Base-by-base conservation (phyloP, 208 protist species). In the Porcisia hertigi region DNA sequence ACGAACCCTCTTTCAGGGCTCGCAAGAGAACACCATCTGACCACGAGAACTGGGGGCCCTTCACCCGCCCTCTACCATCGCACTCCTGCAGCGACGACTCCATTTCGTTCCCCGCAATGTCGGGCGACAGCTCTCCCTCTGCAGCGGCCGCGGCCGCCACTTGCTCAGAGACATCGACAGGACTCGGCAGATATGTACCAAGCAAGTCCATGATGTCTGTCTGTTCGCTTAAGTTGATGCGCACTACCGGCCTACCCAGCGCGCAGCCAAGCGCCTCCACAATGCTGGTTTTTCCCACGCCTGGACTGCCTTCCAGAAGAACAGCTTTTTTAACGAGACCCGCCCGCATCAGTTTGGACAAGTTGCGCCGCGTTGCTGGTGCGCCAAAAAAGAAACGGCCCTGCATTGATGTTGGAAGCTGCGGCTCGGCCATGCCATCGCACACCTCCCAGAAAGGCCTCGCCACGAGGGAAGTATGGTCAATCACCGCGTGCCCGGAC, bases 151-250 rank as follows among this genome's bases (percentile, higher is more conserved):
- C 72, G 66, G 94, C 91, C 34, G 12, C 84, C 71, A 57, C 75
- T 14, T 49, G 57, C 0, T 65, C 73, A 3, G 16, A 39, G 34
- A 73, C 71, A 64, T 77, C 77, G 54, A 64, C 54, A 11, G 85
- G 89, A 60, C 64, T 85, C 8, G 94, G 94, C 49, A 98, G 86
- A 74, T 91, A 98, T 8, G 94, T 96, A 14, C 96, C 95, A 66
- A 99, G 90, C 34, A 99, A 88, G 81, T 99, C 98, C 93, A 99
- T 99, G 78, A 99, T 99, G 88, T 99, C 99, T 0, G 99, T 99
- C 83, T 99, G 99, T 76, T 99, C 99, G 49, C 97, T 99, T 25
- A 99, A 87, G 84, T 99, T 99, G 79, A 99, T 99, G 75, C 99
- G 92, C 43, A 99, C 98, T 1, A 99, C 89, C n/a, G 67, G 58